These are phyloP conservation scores for Mycena citricolor DNA, from an alignment of 1,284 basidiomycete genomes.

Conservation along the genomic window DNA sequence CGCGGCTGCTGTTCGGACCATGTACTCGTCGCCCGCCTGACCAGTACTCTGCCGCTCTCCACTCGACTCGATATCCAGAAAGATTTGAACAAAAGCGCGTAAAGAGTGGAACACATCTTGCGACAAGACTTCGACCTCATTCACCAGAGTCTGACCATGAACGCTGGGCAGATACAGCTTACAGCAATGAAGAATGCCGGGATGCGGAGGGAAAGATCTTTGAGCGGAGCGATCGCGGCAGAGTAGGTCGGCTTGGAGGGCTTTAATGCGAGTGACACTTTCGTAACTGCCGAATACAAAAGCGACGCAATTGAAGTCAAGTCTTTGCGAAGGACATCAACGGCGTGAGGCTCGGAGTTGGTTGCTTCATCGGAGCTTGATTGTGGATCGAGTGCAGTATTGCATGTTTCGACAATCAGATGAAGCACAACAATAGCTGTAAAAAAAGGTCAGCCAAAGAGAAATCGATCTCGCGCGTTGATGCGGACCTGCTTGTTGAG, in stretches of 20 bases:
- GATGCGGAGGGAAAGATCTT: slow-evolving; percentile 55
- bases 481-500: slow-evolving; percentile 7
- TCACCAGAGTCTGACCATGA: slow-evolving; percentile 56
- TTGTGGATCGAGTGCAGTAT: slow-evolving; percentile 39
- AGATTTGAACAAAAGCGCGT: slow-evolving; percentile 39
- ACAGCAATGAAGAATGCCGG: slow-evolving; percentile 60
- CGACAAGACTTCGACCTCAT: slow-evolving; percentile 45
- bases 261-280: slow-evolving; percentile 64
- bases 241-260: slow-evolving; percentile 56
- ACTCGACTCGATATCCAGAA: slow-evolving; percentile 34
- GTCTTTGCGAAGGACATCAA: slow-evolving; percentile 51
- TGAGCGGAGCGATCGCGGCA: slow-evolving; percentile 55
- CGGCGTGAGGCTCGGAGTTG: slow-evolving; percentile 30
- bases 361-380: slow-evolving; percentile 21
- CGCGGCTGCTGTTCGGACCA: slow-evolving; percentile 60
- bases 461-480: not conserved
- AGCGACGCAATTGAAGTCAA: slow-evolving; percentile 60
- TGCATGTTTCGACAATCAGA: slow-evolving; percentile 43
- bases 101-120: slow-evolving; percentile 49
- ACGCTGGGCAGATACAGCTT: slow-evolving; percentile 45
- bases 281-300: slow-evolving; percentile 61
- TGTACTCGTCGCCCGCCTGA: slow-evolving; percentile 46
- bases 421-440: slow-evolving; percentile 36
- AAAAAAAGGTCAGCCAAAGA: slow-evolving; percentile 3
- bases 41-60: slow-evolving; percentile 23